Base-by-base conservation (phyloP, 495 filamentous ascomycete species). In the Aspergillus funiculosus region DNA sequence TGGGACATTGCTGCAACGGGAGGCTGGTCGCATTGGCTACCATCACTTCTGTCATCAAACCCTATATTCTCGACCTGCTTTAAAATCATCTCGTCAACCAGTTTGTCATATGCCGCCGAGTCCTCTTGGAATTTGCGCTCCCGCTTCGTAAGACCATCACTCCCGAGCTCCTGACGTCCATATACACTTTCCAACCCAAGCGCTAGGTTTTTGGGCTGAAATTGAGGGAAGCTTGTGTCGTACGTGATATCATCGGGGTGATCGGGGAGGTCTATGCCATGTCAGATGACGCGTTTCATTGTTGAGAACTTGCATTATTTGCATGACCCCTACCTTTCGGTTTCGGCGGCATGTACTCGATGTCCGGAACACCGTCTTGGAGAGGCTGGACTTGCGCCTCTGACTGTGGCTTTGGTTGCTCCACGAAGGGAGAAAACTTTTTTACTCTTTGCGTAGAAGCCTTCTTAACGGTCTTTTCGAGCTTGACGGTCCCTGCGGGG, bases 271-370 rank as follows among this genome's bases (percentile, higher is more conserved):
- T 83, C 85, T 74, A 63, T 63, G 18, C 53, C 9, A 18, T 27
- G 50, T 49, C 69, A 77, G 49, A 72, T 4, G 8, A 71, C 17
- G 56, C 59, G 43, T 76, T 67, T 6, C 42, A 31, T 8, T 43
- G n/a, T n/a, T n/a, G n/a, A n/a, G n/a, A n/a, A n/a, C n/a, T n/a
- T n/a, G n/a, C n/a, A n/a, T n/a, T n/a, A n/a, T n/a, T n/a, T n/a
- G n/a, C n/a, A n/a, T n/a, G n/a, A n/a, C n/a, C n/a, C n/a, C n/a
- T 60, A 81, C 78, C 76, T 59, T 64, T 73, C n/a, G 77, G 62
- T 54, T 67, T 76, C 5, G 81, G 82, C 9, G 84, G 80, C 77
- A 85, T 85, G 60, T 88, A 86, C 66, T 88, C 84, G 51, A 86
- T 79, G 30, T 86, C 83, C 15, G 74, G 77, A 25, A 82, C 71